Evolutionary conservation across 2,329 filamentous ascomycete species (phyloP).

Genomic region (Davidsoniella virescens): DNA sequence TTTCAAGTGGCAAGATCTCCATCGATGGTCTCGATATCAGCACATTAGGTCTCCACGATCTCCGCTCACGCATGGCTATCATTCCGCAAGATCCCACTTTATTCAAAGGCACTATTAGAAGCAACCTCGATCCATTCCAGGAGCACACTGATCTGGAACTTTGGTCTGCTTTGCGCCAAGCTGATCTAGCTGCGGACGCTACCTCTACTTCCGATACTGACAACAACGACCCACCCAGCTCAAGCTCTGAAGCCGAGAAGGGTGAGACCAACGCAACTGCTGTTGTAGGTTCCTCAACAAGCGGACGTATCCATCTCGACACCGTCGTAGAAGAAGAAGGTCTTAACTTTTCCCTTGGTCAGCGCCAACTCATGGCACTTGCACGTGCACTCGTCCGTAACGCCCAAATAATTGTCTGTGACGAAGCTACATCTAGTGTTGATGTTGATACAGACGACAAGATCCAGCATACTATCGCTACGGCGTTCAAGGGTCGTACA

Average conservation of each 20-base stretch:
- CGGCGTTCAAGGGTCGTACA: conserved; percentile 72
- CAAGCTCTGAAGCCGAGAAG: conserved; percentile 16
- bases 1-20: conserved; percentile 43
- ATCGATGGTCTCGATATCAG: conserved; percentile 55
- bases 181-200: conserved; percentile 44
- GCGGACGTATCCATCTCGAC: conserved; percentile 59
- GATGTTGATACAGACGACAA: conserved; percentile 96
- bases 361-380: conserved; percentile 88
- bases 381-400: conserved; percentile 77
- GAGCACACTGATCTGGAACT: conserved; percentile 64
- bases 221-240: conserved; percentile 17
- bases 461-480: conserved; percentile 78
- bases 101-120: conserved; percentile 64
- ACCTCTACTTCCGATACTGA: conserved; percentile 24
- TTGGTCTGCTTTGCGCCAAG: conserved; percentile 62
- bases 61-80: conserved; percentile 62
- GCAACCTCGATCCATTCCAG: conserved; percentile 65
- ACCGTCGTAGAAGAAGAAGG: conserved; percentile 82
- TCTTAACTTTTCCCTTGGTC: conserved; percentile 86
- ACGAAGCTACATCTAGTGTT: conserved; percentile 85
- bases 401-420: conserved; percentile 85
- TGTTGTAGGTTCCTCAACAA: background rate
- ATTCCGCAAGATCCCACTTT: conserved; percentile 76
- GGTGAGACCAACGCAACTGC: conserved; percentile 14
- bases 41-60: conserved; percentile 56